These are phyloP conservation scores for Rhizomucor pusillus DNA, from an alignment of 371 early-diverging fungal genomes.

Conservation along the genomic window DNA sequence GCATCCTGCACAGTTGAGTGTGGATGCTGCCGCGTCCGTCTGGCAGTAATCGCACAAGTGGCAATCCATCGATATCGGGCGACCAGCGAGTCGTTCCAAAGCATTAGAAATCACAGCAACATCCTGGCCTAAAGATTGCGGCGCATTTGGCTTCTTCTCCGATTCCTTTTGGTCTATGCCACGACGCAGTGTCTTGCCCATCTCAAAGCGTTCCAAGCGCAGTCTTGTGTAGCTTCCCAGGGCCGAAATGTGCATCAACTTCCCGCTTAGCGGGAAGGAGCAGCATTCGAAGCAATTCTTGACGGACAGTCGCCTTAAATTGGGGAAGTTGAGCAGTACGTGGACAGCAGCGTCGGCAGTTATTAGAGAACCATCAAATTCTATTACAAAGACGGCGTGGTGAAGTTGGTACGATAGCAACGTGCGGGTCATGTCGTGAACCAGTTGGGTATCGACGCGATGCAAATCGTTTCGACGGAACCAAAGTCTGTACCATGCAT, in stretches of 20 bases:
- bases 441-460: slow-evolving; percentile 11
- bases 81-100: slow-evolving; percentile 12
- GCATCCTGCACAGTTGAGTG: slow-evolving; percentile 15
- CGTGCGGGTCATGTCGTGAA: slow-evolving; percentile 9
- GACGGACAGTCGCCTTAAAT: slow-evolving; percentile 11
- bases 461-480: slow-evolving; percentile 10
- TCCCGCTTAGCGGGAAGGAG: slow-evolving; percentile 17
- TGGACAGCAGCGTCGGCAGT: slow-evolving; percentile 11
- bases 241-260: slow-evolving; percentile 8
- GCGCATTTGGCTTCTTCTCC: slow-evolving; percentile 8
- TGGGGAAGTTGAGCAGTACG: slow-evolving; percentile 8
- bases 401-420: slow-evolving; percentile 8
- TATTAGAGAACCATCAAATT: slow-evolving; percentile 9
- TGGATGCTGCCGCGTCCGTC: slow-evolving; percentile 11
- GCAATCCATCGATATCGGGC: slow-evolving; percentile 17
- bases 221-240: not conserved
- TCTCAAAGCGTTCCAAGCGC: slow-evolving; percentile 11
- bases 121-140: slow-evolving; percentile 23
- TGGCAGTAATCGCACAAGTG: slow-evolving; percentile 19
- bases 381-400: slow-evolving; percentile 7
- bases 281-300: slow-evolving; percentile 15
- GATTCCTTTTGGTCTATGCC: slow-evolving; percentile 12
- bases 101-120: slow-evolving; percentile 13
- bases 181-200: slow-evolving; percentile 20
- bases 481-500: slow-evolving; percentile 18